Base-by-base conservation (phyloP, 768 basidiomycete species). In the Psilocybe tampanensis region DNA sequence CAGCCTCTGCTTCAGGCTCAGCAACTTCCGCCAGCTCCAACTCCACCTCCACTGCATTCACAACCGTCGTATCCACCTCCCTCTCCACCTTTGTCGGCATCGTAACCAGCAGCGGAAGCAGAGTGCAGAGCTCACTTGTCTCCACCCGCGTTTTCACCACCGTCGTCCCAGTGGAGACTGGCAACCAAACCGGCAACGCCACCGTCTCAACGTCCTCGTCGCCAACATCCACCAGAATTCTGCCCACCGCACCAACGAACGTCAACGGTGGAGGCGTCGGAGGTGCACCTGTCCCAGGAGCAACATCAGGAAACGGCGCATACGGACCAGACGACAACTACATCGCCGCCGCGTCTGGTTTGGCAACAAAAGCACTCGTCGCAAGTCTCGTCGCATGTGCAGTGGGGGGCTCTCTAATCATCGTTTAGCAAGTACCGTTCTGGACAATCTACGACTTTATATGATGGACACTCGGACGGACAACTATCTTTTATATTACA, bases 291-390 rank as follows among this genome's bases (percentile, higher is more conserved):
- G 70, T 74, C 44, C 89, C 89, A 22, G 89, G 88, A 19, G 70
- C 75, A 47, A 60, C 74, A 18, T 78, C 71, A 42, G 47, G 68
- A 4, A 71, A 83, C 23, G 86, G 86, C 29, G 70, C 80, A 33
- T 87, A 78, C 58, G 89, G 89, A n/a, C 89, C 89, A 45, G 76
- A 78, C 45, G 89, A 92, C 64, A 69, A 76, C 51, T 90, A 85
- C 71, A 85, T 84, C 59, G 81, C 86, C 24, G 80, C 77, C 12
- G 89, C 83, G 7, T 63, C 73, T 2, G 70, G 76, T 1, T 74
- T 86, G 36, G 74, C 75, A 39, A 66, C 72, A 60, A 83, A 81
- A 57, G 72, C 77, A 5, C 57, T 80, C 13, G 55, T 81, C 41
- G 74, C 83, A 15, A 71, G 76, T 7, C 43, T 80, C 5, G 72